A percentile compares a stretch with the other conserved stretches of the same genome.
Conservation (phyloP, 2,329 filamentous ascomycete genomes). For the Anisogramma anomala region DNA sequence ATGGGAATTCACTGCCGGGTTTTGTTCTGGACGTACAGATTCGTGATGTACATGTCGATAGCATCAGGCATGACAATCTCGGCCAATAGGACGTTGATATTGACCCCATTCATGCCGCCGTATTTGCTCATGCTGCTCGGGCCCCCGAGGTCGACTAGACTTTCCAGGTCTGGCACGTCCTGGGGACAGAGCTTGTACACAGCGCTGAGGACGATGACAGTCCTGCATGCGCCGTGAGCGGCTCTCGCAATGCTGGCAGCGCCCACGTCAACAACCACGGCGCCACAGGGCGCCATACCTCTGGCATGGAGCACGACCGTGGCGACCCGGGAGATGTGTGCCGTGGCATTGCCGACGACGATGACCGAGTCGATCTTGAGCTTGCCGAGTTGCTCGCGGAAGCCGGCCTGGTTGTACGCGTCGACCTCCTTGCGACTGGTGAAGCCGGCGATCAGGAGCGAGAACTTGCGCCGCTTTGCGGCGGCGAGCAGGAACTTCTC, state of each 20-base stretch:
- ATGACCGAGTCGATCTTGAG: constrained; percentile 74
- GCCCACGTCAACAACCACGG: constrained; percentile 74
- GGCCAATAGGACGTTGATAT: constrained; percentile 66
- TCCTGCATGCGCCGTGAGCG: constrained; percentile 68
- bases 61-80: constrained; percentile 71
- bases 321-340: constrained; percentile 89
- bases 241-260: constrained; percentile 73
- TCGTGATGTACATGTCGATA: constrained; percentile 76
- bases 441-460: constrained; percentile 70
- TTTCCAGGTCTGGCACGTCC: constrained; percentile 71
- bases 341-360: constrained; percentile 77
- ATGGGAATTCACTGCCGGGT: too few relatives aligned
- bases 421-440: constrained; percentile 26
- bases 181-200: constrained; percentile 91
- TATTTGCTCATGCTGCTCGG: constrained; percentile 71
- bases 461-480: constrained; percentile 82
- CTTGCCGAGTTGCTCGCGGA: constrained; percentile 67
- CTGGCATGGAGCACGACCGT: constrained; percentile 88
- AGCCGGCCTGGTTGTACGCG: constrained; percentile 36
- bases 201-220: constrained; percentile 79
- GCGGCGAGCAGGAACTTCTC: constrained; percentile 83
- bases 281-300: constrained; percentile 78
- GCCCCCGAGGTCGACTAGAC: constrained; percentile 78
- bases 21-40: constrained; percentile 45
- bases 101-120: constrained; percentile 65